Conservation (phyloP, 495 filamentous ascomycete species). For the Neurospora intermedia region DNA sequence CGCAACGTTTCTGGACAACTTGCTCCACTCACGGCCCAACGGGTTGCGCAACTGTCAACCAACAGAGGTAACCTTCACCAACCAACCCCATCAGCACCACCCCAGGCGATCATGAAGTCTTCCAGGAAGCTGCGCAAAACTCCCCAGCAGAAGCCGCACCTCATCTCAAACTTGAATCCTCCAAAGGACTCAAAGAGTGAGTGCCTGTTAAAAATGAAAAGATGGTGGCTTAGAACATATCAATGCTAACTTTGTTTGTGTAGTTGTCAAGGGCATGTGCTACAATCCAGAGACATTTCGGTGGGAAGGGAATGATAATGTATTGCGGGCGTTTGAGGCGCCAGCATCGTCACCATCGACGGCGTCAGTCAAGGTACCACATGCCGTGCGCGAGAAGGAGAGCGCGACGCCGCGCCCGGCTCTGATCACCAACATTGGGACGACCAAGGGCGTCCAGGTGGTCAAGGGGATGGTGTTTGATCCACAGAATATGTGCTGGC, state of each 20-base stretch:
- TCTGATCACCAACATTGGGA: constrained; percentile 81
- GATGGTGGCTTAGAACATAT: not conserved
- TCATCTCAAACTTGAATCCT: constrained; percentile 39
- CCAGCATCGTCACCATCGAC: constrained; percentile 38
- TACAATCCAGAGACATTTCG: constrained; percentile 77
- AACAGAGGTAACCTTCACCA: constrained; percentile 29
- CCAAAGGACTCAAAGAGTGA: constrained; percentile 38
- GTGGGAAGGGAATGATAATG: constrained; percentile 96
- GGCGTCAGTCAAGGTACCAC: constrained; percentile 26
- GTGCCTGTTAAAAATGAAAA: constrained; percentile 4
- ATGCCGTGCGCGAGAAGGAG: constrained; percentile 42
- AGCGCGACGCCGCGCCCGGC: constrained; percentile 66
- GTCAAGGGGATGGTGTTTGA: constrained; percentile 97
- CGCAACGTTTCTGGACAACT: constrained; percentile 46
- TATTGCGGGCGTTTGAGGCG: constrained; percentile 61
- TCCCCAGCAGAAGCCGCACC: constrained; percentile 40
- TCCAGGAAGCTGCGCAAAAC: constrained; percentile 45
- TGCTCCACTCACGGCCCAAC: constrained; percentile 59
- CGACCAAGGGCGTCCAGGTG: constrained; percentile 70
- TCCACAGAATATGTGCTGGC: constrained; percentile 90
- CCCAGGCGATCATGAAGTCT: constrained; percentile 29
- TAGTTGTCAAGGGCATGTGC: constrained; percentile 86
- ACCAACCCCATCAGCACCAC: constrained; percentile 15
- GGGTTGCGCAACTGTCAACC: constrained; percentile 62
- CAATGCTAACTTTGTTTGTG: constrained; percentile 10